phyloP scores from a whole-genome alignment of 108 stramenopile genomes.

The Fragilaria crotonensis region DNA sequence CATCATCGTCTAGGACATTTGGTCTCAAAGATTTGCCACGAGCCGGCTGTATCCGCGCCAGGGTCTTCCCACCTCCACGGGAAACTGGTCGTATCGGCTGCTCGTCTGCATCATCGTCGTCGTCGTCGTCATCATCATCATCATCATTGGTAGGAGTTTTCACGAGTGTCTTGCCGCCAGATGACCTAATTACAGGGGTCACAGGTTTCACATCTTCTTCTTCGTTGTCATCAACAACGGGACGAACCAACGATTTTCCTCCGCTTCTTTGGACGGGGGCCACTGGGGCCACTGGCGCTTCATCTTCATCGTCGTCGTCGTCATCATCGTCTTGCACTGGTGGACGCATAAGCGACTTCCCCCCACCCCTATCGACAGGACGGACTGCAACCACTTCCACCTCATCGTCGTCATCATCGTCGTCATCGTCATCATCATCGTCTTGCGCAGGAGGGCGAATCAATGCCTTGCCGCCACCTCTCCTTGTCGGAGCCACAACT shows the following conservation, averaged over 20 bases:
- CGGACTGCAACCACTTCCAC: constrained; percentile 27
- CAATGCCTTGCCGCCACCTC: constrained; percentile 34
- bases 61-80: neutral
- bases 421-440: neutral
- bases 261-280: constrained; percentile 4
- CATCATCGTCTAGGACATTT: constrained; percentile 18
- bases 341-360: constrained; percentile 46
- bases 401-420: constrained; percentile 44
- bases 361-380: constrained; percentile 41
- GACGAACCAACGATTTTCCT: constrained; percentile 32
- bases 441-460: constrained; percentile 24
- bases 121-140: constrained; percentile 18
- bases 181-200: constrained; percentile 8
- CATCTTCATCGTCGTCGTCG: constrained; percentile 18
- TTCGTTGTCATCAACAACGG: constrained; percentile 26
- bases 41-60: neutral
- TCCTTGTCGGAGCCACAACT: constrained; percentile 2
- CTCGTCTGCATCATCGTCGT: constrained; percentile 7
- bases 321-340: constrained; percentile 25
- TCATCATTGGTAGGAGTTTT: constrained; percentile 18
- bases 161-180: too few relatives aligned
- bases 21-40: constrained; percentile 10
- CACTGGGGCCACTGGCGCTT: constrained; percentile 7
- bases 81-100: constrained; percentile 2
- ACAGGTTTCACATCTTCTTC: constrained; percentile 9